Percentiles rank a stretch among this genome's conserved stretches.
Evolutionary conservation across 768 basidiomycete species (phyloP).

Genomic region (Mycena floridula): DNA sequence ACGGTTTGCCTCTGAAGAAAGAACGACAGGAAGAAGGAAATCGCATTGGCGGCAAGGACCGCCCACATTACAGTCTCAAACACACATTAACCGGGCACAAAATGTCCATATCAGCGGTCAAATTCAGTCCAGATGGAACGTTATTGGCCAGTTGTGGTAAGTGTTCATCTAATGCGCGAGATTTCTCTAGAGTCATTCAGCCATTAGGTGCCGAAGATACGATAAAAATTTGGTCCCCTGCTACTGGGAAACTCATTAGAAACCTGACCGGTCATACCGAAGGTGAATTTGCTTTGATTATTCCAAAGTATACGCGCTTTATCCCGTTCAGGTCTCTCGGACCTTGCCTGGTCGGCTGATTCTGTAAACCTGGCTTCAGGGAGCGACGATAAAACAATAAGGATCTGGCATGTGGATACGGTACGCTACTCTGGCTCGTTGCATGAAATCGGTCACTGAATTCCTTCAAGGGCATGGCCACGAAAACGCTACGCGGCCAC

Average conservation of each 20-base stretch:
- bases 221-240: slow-evolving; percentile 80
- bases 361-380: slow-evolving; percentile 81
- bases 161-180: slow-evolving; percentile 22
- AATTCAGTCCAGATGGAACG: slow-evolving; percentile 87
- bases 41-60: slow-evolving; percentile 32
- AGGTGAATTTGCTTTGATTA: too few relatives aligned
- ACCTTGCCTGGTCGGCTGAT: slow-evolving; percentile 86
- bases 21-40: too few relatives aligned
- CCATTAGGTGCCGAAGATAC: slow-evolving; percentile 64
- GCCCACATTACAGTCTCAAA: slow-evolving; percentile 64
- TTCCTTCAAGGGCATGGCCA: slow-evolving; percentile 54
- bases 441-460: slow-evolving; percentile 4
- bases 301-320: too few relatives aligned
- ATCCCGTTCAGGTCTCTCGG: slow-evolving; percentile 87
- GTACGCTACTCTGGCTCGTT: slow-evolving; percentile 34
- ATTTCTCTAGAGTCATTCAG: slow-evolving; percentile 8
- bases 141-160: slow-evolving; percentile 83
- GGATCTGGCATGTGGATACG: slow-evolving; percentile 84
- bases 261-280: slow-evolving; percentile 71
- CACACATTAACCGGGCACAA: slow-evolving; percentile 74
- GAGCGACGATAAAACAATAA: slow-evolving; percentile 85
- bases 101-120: slow-evolving; percentile 80
- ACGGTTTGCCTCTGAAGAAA: too few relatives aligned
- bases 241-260: slow-evolving; percentile 69
- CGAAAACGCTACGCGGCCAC: slow-evolving; percentile 74